phyloP scores from a whole-genome alignment of 768 basidiomycete species.

The Panaeolus papilionaceus region DNA sequence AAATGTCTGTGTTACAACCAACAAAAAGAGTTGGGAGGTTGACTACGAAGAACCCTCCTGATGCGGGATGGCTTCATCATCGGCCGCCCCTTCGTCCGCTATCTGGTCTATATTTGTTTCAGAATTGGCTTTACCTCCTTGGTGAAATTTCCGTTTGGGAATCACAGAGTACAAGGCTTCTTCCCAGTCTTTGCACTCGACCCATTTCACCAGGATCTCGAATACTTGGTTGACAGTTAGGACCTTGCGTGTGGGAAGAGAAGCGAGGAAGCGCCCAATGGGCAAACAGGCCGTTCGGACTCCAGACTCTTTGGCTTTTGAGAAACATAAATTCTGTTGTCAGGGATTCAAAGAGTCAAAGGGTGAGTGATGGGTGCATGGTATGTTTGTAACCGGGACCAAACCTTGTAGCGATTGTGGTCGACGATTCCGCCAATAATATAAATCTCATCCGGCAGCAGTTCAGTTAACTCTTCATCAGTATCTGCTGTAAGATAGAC shows the following conservation, averaged over 20 bases:
- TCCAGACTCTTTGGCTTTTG: constrained; percentile 78
- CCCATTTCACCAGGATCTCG: constrained; percentile 91
- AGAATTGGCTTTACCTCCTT: constrained; percentile 40
- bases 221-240: constrained; percentile 97
- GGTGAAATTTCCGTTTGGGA: constrained; percentile 87
- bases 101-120: constrained; percentile 27
- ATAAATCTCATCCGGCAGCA: constrained; percentile 86
- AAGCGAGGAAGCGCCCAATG: constrained; percentile 88
- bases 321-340: constrained; percentile 81
- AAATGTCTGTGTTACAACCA: background rate
- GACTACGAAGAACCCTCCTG: background rate
- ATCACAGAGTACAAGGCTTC: constrained; percentile 87
- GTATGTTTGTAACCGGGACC: constrained; percentile 4
- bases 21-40: background rate
- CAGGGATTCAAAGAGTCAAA: constrained; percentile 28
- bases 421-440: constrained; percentile 97
- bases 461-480: constrained; percentile 80
- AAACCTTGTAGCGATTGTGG: constrained; percentile 93
- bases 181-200: constrained; percentile 87
- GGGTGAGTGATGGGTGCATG: constrained; percentile 14
- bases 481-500: constrained; percentile 97
- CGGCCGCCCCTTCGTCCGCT: constrained; percentile 28
- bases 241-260: constrained; percentile 90
- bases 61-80: constrained; percentile 4
- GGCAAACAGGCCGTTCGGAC: constrained; percentile 91